Evolutionary conservation across 2,329 filamentous ascomycete genomes (phyloP).

Genomic region (Cordyceps tenuipes): DNA sequence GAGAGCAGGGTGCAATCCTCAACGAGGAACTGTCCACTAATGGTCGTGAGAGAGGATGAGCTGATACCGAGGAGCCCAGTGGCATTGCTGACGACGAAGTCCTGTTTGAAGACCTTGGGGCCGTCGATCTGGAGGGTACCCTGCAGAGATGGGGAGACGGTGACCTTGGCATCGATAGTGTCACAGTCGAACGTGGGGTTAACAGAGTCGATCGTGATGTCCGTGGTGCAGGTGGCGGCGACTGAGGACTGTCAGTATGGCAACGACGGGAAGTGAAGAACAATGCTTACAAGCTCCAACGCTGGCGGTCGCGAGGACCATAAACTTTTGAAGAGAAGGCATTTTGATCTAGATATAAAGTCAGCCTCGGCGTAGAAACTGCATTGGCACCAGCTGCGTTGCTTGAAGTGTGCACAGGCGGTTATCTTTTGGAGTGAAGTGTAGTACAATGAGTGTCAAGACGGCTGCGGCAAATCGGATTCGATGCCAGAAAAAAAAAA

Average conservation of each 20-base stretch:
- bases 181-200: conserved; percentile 49
- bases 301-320: conserved; percentile 17
- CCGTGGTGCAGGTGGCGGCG: conserved; percentile 35
- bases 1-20: conserved; percentile 60
- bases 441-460: neutral
- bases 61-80: conserved; percentile 50
- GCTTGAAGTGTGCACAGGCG: neutral
- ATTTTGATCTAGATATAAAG: conserved; percentile 2
- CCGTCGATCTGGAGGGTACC: conserved; percentile 56
- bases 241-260: neutral
- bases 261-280: neutral
- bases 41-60: conserved; percentile 51
- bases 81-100: conserved; percentile 54
- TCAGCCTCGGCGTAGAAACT: neutral
- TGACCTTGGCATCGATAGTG: conserved; percentile 59
- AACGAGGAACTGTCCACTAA: conserved; percentile 64
- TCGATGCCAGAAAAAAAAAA: conserved; percentile 7
- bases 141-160: conserved; percentile 48
- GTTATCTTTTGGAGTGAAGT: neutral
- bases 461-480: neutral
- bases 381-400: neutral
- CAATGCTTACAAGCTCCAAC: neutral
- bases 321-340: conserved; percentile 21
- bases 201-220: conserved; percentile 58
- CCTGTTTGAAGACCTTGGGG: conserved; percentile 46